Evolutionary conservation across 116 monocot genomes (phyloP).

Genomic region (Thalassia testudinum): DNA sequence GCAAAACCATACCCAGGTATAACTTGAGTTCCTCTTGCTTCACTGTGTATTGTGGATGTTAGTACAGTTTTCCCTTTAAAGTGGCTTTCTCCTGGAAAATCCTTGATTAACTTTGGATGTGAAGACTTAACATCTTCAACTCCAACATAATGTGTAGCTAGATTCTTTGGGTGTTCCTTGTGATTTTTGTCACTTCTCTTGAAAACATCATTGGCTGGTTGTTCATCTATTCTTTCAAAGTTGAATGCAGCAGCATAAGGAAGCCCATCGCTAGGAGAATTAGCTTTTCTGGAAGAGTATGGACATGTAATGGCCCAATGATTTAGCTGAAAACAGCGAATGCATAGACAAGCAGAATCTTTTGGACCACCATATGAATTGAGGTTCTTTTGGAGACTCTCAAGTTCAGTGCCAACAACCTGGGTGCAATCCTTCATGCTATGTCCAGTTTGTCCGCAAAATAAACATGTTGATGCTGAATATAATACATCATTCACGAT

Average conservation of each 20-base stretch:
- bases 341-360: slow-evolving; percentile 14
- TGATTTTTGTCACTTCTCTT: not conserved
- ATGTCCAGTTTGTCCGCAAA: slow-evolving; percentile 35
- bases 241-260: slow-evolving; percentile 3
- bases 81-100: slow-evolving; percentile 3
- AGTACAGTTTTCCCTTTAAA: slow-evolving; percentile 6
- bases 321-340: slow-evolving; percentile 18
- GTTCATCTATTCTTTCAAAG: slow-evolving; percentile 1
- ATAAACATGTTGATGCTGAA: slow-evolving; percentile 18
- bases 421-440: slow-evolving; percentile 17
- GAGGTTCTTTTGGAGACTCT: slow-evolving; percentile 6
- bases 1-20: slow-evolving; percentile 6
- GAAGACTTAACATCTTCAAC: not conserved
- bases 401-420: slow-evolving; percentile 7
- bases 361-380: slow-evolving; percentile 8
- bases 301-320: slow-evolving; percentile 30
- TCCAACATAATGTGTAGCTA: not conserved
- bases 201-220: not conserved
- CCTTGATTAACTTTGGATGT: not conserved
- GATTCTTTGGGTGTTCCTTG: not conserved
- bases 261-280: not conserved
- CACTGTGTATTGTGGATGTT: slow-evolving; percentile 2
- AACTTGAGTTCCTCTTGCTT: slow-evolving; percentile 7
- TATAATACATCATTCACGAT: not conserved
- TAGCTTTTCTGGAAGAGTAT: slow-evolving; percentile 2